phyloP scores from a whole-genome alignment of 495 filamentous ascomycete species.

The Neurospora sp. region DNA sequence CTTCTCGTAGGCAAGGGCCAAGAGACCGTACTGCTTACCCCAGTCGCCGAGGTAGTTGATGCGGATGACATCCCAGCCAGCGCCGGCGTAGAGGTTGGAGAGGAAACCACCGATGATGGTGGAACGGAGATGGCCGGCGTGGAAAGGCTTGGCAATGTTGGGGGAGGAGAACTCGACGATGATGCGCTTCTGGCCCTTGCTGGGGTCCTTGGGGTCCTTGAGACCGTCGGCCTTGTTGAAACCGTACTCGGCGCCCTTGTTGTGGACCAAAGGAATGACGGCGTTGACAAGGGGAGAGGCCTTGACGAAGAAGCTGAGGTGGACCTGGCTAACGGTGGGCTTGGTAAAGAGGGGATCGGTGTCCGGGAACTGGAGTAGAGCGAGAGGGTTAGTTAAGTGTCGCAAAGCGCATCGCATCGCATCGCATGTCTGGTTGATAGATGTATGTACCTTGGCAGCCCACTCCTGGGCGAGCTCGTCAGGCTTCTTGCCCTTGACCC shows the following conservation, averaged over 20 bases:
- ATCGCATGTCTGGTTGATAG: background rate
- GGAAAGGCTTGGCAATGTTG: conserved; percentile 59
- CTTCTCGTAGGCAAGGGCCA: conserved; percentile 48
- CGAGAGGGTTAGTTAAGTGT: background rate
- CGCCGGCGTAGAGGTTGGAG: conserved; percentile 46
- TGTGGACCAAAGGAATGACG: conserved; percentile 54
- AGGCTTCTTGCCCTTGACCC: conserved; percentile 75
- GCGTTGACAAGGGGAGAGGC: conserved; percentile 44
- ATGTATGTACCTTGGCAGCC: conserved; percentile 45
- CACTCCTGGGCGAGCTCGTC: conserved; percentile 61
- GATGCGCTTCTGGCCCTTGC: conserved; percentile 59
- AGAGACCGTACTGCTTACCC: conserved; percentile 57
- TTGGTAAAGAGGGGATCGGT: conserved; percentile 61
- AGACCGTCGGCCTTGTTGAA: conserved; percentile 55
- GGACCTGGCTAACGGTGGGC: conserved; percentile 51
- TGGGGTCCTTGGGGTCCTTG: conserved; percentile 56
- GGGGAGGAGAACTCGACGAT: conserved; percentile 51
- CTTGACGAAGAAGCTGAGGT: conserved; percentile 77
- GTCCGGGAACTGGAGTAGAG: conserved; percentile 52
- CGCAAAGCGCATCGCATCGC: background rate
- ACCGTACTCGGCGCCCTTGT: conserved; percentile 53
- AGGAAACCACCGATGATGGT: conserved; percentile 61
- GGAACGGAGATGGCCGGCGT: conserved; percentile 55
- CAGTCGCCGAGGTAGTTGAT: conserved; percentile 63
- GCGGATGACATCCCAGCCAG: conserved; percentile 51